Conservation (phyloP, 495 filamentous ascomycete genomes). For the Bryoglossum gracile region DNA sequence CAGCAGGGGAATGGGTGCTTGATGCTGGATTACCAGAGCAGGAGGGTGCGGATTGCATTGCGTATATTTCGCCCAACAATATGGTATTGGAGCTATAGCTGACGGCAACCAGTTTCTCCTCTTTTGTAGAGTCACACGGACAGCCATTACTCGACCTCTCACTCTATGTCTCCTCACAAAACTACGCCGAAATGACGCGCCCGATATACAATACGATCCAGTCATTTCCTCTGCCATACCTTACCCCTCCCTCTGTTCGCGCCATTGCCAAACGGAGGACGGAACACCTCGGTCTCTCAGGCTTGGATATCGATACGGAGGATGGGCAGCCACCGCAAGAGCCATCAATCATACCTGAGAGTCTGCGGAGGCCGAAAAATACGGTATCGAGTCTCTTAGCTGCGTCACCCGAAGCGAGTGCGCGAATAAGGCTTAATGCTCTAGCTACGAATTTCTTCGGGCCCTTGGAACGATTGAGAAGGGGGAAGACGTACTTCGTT, state of each 20-base stretch:
- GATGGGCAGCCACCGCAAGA: conserved; percentile 9
- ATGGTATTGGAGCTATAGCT: no score
- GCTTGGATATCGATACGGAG: conserved; percentile 51
- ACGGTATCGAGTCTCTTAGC: conserved; percentile 28
- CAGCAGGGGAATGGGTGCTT: conserved; percentile 46
- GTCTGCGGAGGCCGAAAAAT: conserved; percentile 24
- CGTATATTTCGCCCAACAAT: no score
- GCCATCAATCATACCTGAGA: conserved; percentile 23
- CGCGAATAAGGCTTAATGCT: conserved; percentile 61
- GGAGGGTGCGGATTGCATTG: conserved; percentile 45
- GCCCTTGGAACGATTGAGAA: conserved; percentile 58
- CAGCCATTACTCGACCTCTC: conserved; percentile 66
- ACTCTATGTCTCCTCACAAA: conserved; percentile 81
- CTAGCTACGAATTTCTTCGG: conserved; percentile 60
- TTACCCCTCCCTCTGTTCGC: conserved; percentile 60
- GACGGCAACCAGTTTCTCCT: conserved; percentile 26
- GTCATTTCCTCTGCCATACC: conserved; percentile 77
- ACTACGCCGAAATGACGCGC: conserved; percentile 66
- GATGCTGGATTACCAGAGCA: conserved; percentile 40
- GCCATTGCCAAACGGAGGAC: conserved; percentile 60
- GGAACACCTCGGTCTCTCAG: conserved; percentile 65
- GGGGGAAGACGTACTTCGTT: conserved; percentile 41
- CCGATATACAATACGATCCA: conserved; percentile 71
- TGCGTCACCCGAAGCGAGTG: conserved; percentile 40
- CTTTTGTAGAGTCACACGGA: conserved; percentile 58